Evolutionary conservation across 2,329 filamentous ascomycete species (phyloP).

Genomic region (Fusarium sp.): DNA sequence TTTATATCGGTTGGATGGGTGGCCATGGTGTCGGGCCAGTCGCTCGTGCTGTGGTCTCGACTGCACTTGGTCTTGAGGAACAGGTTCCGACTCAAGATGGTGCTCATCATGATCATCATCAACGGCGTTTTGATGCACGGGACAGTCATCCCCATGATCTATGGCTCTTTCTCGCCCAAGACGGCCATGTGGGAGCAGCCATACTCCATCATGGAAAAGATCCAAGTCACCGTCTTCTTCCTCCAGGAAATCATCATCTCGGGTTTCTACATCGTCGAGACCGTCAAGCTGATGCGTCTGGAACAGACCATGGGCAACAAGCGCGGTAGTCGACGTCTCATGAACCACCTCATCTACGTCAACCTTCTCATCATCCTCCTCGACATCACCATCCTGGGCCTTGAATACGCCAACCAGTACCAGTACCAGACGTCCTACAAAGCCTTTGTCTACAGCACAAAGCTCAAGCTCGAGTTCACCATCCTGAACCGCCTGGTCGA

Average conservation of each 20-base stretch:
- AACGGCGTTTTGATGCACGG: slow-evolving; percentile 65
- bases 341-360: slow-evolving; percentile 57
- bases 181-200: slow-evolving; percentile 35
- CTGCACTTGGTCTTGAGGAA: slow-evolving; percentile 69
- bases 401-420: slow-evolving; percentile 53
- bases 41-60: slow-evolving; percentile 70
- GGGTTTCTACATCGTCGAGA: slow-evolving; percentile 64
- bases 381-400: slow-evolving; percentile 55
- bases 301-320: slow-evolving; percentile 49
- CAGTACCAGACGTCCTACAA: slow-evolving; percentile 53
- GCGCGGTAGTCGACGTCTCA: slow-evolving; percentile 39
- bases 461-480: slow-evolving; percentile 55
- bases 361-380: slow-evolving; percentile 60
- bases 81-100: slow-evolving; percentile 57
- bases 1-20: slow-evolving; percentile 47
- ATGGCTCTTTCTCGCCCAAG: slow-evolving; percentile 57
- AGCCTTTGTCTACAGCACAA: slow-evolving; percentile 52
- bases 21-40: slow-evolving; percentile 70
- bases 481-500: slow-evolving; percentile 55
- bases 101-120: slow-evolving; percentile 67
- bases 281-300: slow-evolving; percentile 59
- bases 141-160: slow-evolving; percentile 65
- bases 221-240: slow-evolving; percentile 67
- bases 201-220: slow-evolving; percentile 63
- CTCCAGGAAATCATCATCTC: slow-evolving; percentile 66